Evolutionary conservation across 1,284 basidiomycete species (phyloP), one percentile per base, ranked within the genome.

Genomic region (Apiotrichum akiyoshidainum): DNA sequence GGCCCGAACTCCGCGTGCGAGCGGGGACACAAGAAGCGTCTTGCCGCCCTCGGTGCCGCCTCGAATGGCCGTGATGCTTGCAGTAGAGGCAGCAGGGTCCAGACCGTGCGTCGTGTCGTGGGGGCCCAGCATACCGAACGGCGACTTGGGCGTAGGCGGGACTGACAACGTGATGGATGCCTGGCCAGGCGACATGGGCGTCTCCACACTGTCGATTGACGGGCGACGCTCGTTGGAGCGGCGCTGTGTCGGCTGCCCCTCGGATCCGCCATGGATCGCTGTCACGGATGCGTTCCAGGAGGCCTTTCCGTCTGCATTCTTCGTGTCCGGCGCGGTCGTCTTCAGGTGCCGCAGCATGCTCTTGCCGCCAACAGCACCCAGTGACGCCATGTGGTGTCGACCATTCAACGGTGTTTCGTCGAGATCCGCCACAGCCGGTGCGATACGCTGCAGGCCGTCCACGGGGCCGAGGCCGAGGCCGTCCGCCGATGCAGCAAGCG

Each of bases 31-130:
- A 7, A 19, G 17, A n/a, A 10, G 19, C 42, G 26, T 31, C 26
- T 7, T 31, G 26, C 42, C 40, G n/a, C 76, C 76, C 45, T 71
- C 66, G 46, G 66, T 59, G 9, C 76, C 76, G 26, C 62, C 61
- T 14, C 71, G 61, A 47, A 78, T 78, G 12, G 76, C 76, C 19
- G 70, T 76, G 33, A 74, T 68, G 39, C 64, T 68, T 0, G 75
- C 68, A 1, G 65, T 48, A 33, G 68, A 71, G 14, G 59, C 63
- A 7, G 70, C 68, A 4, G 73, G 65, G 34, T 75, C 72, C 46
- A 68, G 59, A n/a, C 58, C 67, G 55, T 55, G 64, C 37, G 54
- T 48, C 31, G 66, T 66, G 21, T 61, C 60, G 37, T n/a, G 8
- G 4, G 35, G 40, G 21, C 37, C 26, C 41, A 21, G 14, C 12